These are phyloP conservation scores for Helicostylum pulchrum DNA, from an alignment of 192 early-diverging fungal species.

Conservation along the genomic window DNA sequence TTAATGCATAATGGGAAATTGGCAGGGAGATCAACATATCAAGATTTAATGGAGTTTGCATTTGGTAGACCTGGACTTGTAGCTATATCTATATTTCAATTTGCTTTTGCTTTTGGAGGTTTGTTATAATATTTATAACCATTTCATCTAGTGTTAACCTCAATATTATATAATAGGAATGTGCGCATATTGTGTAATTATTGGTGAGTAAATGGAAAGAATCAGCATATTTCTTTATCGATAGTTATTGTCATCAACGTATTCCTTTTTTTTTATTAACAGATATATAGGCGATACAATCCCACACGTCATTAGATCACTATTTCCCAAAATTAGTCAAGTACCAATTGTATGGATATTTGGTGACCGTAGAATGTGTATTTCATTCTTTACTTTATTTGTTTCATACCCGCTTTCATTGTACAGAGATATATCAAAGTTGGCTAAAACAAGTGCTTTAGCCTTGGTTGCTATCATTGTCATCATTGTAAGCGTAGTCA, in stretches of 20 bases:
- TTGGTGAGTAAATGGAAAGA: constrained; percentile 25
- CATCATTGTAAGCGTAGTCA: constrained; percentile 65
- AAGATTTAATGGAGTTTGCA: constrained; percentile 77
- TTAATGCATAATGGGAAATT: constrained; percentile 74
- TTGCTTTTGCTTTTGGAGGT: constrained; percentile 92
- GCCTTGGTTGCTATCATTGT: constrained; percentile 81
- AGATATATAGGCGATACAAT: constrained; percentile 77
- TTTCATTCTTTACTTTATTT: constrained; percentile 70
- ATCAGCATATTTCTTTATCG: background rate
- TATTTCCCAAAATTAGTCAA: constrained; percentile 57
- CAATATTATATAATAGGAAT: constrained; percentile 32
- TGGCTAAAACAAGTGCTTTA: constrained; percentile 86
- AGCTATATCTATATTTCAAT: constrained; percentile 85
- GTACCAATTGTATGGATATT: constrained; percentile 59
- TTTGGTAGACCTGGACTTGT: constrained; percentile 77
- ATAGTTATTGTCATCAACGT: no score
- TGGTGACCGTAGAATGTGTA: constrained; percentile 68
- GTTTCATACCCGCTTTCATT: constrained; percentile 84
- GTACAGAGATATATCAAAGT: constrained; percentile 82
- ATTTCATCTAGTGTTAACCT: no score
- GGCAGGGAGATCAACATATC: constrained; percentile 75
- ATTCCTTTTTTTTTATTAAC: no score
- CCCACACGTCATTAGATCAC: constrained; percentile 73
- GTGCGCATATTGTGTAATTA: constrained; percentile 70
- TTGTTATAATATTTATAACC: background rate